A percentile compares a stretch with the other conserved stretches of the same genome.
phyloP scores from a whole-genome alignment of 306 rosid species.

The Malus orientalis region DNA sequence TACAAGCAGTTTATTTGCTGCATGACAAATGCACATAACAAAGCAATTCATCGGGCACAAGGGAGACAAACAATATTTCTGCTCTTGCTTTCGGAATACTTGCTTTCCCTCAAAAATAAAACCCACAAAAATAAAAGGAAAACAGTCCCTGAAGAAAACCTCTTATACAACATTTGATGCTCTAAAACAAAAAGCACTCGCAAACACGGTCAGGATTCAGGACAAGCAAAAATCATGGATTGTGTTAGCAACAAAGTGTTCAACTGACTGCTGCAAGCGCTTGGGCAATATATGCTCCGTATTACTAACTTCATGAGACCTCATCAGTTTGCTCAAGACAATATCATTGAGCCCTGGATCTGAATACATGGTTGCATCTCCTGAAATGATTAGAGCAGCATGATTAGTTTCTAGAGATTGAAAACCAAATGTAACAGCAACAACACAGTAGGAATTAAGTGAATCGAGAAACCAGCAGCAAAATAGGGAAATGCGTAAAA shows the following conservation, averaged over 20 bases:
- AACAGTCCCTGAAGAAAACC: neutral
- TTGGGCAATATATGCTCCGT: neutral
- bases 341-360: slow-evolving; percentile 16
- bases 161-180: neutral
- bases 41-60: neutral
- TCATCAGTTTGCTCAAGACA: neutral
- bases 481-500: neutral
- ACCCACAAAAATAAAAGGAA: neutral
- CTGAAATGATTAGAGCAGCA: slow-evolving; percentile 37
- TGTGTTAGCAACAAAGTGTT: neutral
- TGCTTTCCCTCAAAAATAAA: neutral
- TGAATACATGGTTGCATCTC: slow-evolving; percentile 38
- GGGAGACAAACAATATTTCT: neutral
- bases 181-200: neutral
- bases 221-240: neutral
- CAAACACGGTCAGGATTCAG: neutral
- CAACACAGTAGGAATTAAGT: neutral
- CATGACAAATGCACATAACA: neutral
- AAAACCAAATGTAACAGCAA: neutral
- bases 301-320: neutral
- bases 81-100: neutral
- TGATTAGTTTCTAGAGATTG: neutral
- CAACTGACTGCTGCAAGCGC: neutral
- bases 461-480: neutral
- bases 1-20: neutral